Evolutionary conservation across 2,329 filamentous ascomycete species (phyloP), one percentile per base, ranked within the genome.

Genomic region (Truncatella angustata): DNA sequence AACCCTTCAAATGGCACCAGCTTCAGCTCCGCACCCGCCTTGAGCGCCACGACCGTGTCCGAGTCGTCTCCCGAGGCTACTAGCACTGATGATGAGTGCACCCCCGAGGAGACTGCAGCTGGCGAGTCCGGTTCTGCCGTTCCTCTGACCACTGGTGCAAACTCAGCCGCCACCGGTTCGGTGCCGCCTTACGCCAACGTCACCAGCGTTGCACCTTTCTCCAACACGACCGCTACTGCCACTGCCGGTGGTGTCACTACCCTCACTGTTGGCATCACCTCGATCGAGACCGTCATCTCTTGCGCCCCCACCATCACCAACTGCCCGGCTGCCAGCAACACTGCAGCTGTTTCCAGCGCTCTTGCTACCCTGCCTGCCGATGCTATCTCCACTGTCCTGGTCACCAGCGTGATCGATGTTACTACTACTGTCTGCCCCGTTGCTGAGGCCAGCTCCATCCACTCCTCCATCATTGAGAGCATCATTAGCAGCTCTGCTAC

Each of bases 361-460:
- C 54, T 65, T 10, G 57, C 58, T 21, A 54, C 57, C 16, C 32
- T 63, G 9, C 57, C 57, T 4, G 35, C 54, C 28, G 59, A 54
- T 35, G 61, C 59, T 14, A 57, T 60, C 32, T 61, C 59, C 10
- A 66, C 62, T n/a, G 55, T 64, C 6, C 37, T 64, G 2, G 46
- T 63, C 34, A 66, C 65, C 9, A 58, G 48, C 12, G 60, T 63
- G 20, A 50, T 66, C 43, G 63, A 56, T 30, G 20, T 66, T 12
- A 66, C 63, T 9, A 66, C 64, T 9, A 66, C 61, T 2, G 59
- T 65, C 20, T 65, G 64, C 51, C 61, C 63, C 18, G 59, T 66
- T 30, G 58, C 60, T 11, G 62, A 60, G 6, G 63, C 55, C 4
- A 30, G 56, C 4, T 51, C 57, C 3, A 56, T 65, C 18, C 62